Conservation (phyloP, 371 early-diverging fungal species). For the Paraphysoderma sedebokerense region DNA sequence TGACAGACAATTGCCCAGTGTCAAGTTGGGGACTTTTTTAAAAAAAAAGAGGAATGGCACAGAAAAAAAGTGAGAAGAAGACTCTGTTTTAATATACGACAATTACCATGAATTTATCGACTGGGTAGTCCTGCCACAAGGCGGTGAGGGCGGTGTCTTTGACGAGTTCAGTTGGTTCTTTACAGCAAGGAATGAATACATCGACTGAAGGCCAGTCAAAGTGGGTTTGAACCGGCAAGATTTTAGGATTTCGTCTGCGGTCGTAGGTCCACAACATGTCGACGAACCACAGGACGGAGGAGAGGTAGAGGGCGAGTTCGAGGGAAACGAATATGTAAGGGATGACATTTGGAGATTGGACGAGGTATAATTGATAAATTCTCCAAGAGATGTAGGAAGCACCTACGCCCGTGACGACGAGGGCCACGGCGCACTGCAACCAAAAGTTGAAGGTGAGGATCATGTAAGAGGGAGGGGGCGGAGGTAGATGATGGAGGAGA, state of each 20-base stretch:
- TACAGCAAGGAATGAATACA: conserved; percentile 2
- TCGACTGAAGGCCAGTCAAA: not conserved
- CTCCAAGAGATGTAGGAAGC: not conserved
- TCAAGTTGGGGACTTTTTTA: too few species aligned
- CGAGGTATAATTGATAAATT: not conserved
- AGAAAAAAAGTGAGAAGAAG: too few species aligned
- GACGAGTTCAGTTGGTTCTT: conserved; percentile 2
- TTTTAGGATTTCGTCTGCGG: not conserved
- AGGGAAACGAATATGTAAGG: conserved; percentile 2
- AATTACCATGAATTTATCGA: not conserved
- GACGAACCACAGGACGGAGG: not conserved
- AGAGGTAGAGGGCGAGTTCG: conserved; percentile 1
- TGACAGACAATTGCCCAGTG: too few species aligned
- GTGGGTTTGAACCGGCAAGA: not conserved
- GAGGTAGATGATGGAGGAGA: not conserved
- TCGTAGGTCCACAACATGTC: not conserved
- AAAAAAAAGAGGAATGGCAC: too few species aligned
- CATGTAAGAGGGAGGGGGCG: not conserved
- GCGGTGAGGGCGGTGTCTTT: conserved; percentile 1
- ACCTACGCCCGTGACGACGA: not conserved
- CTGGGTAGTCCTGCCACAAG: conserved; percentile 4
- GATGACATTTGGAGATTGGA: not conserved
- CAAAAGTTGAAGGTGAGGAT: not conserved
- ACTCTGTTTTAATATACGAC: too few species aligned
- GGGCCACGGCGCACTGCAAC: not conserved